Evolutionary conservation across 2,329 filamentous ascomycete genomes (phyloP), one percentile per base, ranked within the genome.

Genomic region (Cordyceps tenuipes): DNA sequence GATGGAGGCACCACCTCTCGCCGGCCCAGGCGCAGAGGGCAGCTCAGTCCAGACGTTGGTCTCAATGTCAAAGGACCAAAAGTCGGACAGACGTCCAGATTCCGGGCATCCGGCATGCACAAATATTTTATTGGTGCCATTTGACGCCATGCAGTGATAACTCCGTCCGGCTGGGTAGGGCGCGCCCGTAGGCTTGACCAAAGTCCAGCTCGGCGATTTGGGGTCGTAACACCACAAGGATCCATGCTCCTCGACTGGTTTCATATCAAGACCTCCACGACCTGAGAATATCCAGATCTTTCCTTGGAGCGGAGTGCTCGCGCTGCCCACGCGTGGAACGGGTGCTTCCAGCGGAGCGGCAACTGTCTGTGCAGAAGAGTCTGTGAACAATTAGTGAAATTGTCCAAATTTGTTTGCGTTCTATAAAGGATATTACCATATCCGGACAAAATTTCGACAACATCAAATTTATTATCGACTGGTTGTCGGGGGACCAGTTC

Each of bases 221-320:
- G 77, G 69, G 19, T 79, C 71, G 61, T 81, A 83, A n/a, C 71
- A 70, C 84, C 84, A 87, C 7, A 88, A 61, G 0, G 71, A 67
- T 10, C 85, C 85, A 0, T 73, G 59, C 63, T 88, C 85, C 41
- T 85, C 79, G 15, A 88, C 70, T 0, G 84, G 80, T 0, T 76
- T 71, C 84, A 87, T 86, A 1, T 76, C 80, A 6, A 75, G 64
- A 7, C 84, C 84, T 2, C 84, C 83, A 2, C 84, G 80, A 7
- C 85, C 85, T 5, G 82, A 85, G 70, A 87, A 88, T 41, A 87
- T 55, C 65, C 83, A 87, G 23, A 87, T 72, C 0, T 72, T 76
- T 3, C 72, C 70, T 57, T 77, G 65, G 7, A 85, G 61, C 0
- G 72, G 69, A 0, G 79, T 71, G 5, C 77, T 76, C 0, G 83